Evolutionary conservation across 495 filamentous ascomycete genomes (phyloP), one percentile per base, ranked within the genome.

Genomic region (Lindgomyces ingoldianus): DNA sequence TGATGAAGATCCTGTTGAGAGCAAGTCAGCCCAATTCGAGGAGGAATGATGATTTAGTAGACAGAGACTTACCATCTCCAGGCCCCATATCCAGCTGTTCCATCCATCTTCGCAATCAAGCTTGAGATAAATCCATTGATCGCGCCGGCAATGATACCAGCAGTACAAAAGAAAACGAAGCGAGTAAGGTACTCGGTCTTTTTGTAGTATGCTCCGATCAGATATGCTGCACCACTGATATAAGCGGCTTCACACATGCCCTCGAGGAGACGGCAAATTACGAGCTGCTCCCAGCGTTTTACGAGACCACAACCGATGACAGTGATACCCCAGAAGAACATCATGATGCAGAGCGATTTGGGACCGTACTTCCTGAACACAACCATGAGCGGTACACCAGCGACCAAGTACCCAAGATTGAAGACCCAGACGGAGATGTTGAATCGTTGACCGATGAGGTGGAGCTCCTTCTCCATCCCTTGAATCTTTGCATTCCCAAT

Each of bases 401-500:
- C 80, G 16, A 82, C 72, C 9, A 83, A 73, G 69, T 91, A 91
- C 39, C 86, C 78, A 64, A 91, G 83, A 73, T 89, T 89, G 66
- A 82, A 83, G 24, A 76, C 55, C 30, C 67, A 46, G 9, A 78
- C 62, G 0, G 83, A 81, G 60, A 86, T 83, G 45, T 90, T 86
- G 74, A 90, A 92, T 65, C 90, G 81, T 57, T 83, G 78, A 9
- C 83, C 78, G 2, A 80, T 83, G 70, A 91, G 78, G 46, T 78
- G 33, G 29, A 91, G 67, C 67, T 87, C 82, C 36, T 85, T 79
- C 16, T 82, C 74, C 44, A 91, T 75, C 4, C 88, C 87, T 70
- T 88, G 83, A 36, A 91, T 88, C 62, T 89, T 89, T 2, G 88
- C 89, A 73, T 91, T 91, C 27, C 87, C 88, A 57, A 91, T 89